phyloP scores from a whole-genome alignment of 2,329 filamentous ascomycete species.

The Lojkania enalia region DNA sequence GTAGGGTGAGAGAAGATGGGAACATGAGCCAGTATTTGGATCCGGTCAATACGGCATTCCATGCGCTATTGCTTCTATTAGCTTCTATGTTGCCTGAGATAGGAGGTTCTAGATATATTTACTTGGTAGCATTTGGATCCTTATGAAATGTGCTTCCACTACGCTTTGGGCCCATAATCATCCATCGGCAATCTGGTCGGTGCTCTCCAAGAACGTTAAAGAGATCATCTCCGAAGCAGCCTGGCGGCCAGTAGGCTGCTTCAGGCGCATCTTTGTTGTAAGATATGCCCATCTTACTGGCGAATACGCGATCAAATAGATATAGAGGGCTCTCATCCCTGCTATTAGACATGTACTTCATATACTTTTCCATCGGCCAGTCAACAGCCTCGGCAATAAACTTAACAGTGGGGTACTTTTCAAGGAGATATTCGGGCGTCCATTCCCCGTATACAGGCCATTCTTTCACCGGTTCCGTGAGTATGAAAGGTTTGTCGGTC shows the following conservation, averaged over 20 bases:
- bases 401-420: conserved; percentile 65
- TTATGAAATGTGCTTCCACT: conserved; percentile 97
- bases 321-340: conserved; percentile 88
- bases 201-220: conserved; percentile 78
- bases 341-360: conserved; percentile 78
- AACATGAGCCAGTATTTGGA: conserved; percentile 99
- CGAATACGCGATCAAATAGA: conserved; percentile 86
- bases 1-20: conserved; percentile 64
- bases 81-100: neutral
- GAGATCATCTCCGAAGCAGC: conserved; percentile 83
- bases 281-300: conserved; percentile 76
- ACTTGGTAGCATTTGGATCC: conserved; percentile 64
- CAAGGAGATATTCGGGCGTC: conserved; percentile 69
- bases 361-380: conserved; percentile 82
- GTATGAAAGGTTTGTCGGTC: conserved; percentile 82
- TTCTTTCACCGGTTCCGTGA: conserved; percentile 76
- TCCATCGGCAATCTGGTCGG: conserved; percentile 86
- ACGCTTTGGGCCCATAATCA: conserved; percentile 84
- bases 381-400: conserved; percentile 94
- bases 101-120: neutral
- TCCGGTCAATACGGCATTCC: conserved; percentile 90
- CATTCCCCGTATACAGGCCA: conserved; percentile 81
- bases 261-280: conserved; percentile 57
- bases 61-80: conserved; percentile 62
- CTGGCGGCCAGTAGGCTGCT: conserved; percentile 74